Base-by-base conservation (phyloP, 192 early-diverging fungal species). In the Coemansia sp. region DNA sequence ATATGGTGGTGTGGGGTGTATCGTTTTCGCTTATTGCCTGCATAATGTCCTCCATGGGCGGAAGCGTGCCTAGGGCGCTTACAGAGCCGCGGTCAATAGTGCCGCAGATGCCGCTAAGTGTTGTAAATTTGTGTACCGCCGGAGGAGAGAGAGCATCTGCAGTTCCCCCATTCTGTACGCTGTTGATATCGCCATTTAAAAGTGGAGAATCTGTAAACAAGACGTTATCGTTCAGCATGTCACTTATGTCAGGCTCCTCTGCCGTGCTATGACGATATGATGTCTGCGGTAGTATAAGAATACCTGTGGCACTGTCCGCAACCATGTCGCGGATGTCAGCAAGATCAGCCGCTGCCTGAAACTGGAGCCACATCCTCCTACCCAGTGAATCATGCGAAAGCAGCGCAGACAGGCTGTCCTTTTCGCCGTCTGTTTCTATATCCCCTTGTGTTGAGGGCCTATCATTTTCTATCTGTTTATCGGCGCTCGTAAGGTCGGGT, bases 31-130 rank as follows among this genome's bases (percentile, higher is more conserved):
- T 60, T 16, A 77, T 64, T 6, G 63, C 58, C 41, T 64, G 67
- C 75, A 76, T 74, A 11, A 82, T 66, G 9, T 76, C 68, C 66
- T 82, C 79, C 74, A 82, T 74, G 2, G 75, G 71, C 8, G 79
- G 79, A 65, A 82, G 60, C 68, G 70, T 72, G 1, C 79, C 79
- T 52, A 76, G 58, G 5, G 79, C 79, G 23, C 67, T 61, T 5
- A 82, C 71, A 7, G 71, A 65, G 21, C 62, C 68, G 5, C 63
- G 38, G 68, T 74, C 75, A 16, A 77, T 64, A 2, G 58, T 68
- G 3, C 79, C 79, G 48, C 68, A 74, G 68, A 82, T 77, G 6
- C 79, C 79, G 38, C 79, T 82, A 11, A 57, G 49, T 0, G 74
- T 76, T 11, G 75, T 77, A 56, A 82, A 82, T 59, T 73, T 74